These are phyloP conservation scores for Phytophthora capsici DNA, from an alignment of 352 stramenopile genomes.

Conservation along the genomic window DNA sequence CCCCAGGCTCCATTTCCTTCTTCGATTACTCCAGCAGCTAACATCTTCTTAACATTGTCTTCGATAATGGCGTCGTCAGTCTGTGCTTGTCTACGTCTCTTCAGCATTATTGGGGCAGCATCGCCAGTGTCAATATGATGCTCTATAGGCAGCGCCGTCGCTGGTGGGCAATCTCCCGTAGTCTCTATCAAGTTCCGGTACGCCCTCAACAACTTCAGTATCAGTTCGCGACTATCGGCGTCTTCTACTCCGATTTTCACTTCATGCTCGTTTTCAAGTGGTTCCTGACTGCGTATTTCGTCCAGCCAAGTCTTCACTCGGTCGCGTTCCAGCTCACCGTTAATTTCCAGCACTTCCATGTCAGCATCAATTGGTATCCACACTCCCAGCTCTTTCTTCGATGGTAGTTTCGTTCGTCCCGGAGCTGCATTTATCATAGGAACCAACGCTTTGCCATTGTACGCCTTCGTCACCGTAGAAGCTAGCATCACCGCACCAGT, in stretches of 20 bases:
- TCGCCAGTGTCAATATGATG: too few species aligned
- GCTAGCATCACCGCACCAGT: not conserved
- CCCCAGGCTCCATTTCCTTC: too few species aligned
- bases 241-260: not conserved
- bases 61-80: too few species aligned
- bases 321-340: not conserved
- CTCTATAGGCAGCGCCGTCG: not conserved
- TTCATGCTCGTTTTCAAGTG: not conserved
- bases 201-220: not conserved
- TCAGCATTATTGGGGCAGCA: too few species aligned
- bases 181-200: not conserved
- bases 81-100: too few species aligned
- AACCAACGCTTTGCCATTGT: not conserved
- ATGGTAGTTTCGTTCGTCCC: not conserved
- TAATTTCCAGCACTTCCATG: not conserved
- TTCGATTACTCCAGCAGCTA: too few species aligned
- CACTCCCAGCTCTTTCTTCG: slow-evolving; percentile 1
- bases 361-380: not conserved
- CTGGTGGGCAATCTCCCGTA: not conserved
- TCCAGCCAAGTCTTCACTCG: not conserved
- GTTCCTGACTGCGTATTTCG: not conserved
- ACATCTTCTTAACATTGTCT: too few species aligned
- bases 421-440: not conserved
- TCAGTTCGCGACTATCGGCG: not conserved
- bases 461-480: not conserved